Evolutionary conservation across 208 protist genomes (phyloP).

Genomic region (Sergeia podlipaevii): DNA sequence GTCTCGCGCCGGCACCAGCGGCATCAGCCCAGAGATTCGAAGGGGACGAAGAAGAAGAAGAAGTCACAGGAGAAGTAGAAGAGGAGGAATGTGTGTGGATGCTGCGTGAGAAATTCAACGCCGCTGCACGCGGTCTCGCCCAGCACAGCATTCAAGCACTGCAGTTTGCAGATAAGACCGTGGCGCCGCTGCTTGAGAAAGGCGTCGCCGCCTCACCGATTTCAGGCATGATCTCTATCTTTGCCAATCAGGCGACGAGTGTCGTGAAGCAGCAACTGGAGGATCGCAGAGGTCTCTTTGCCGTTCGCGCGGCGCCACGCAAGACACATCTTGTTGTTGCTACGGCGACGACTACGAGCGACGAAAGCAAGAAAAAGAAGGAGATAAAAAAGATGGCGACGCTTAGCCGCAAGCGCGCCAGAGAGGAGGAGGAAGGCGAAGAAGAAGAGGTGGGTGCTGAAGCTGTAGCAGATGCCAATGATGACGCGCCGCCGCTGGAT

Average conservation of each 20-base stretch:
- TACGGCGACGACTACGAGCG: not conserved
- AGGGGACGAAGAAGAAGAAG: not conserved
- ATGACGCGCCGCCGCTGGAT: slow-evolving; percentile 18
- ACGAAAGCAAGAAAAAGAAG: slow-evolving; percentile 10
- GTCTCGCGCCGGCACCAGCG: not conserved
- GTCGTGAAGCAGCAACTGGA: slow-evolving; percentile 78
- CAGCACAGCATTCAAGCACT: slow-evolving; percentile 9
- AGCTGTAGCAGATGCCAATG: too few species aligned
- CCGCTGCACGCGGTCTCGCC: not conserved
- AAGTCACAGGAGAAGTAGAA: not conserved
- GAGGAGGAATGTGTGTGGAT: slow-evolving; percentile 21
- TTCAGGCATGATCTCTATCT: slow-evolving; percentile 52
- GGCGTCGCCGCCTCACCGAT: slow-evolving; percentile 32
- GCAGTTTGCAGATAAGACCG: slow-evolving; percentile 21
- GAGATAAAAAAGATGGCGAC: not conserved
- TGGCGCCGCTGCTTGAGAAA: slow-evolving; percentile 47
- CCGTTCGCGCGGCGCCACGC: not conserved
- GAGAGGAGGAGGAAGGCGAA: slow-evolving; percentile 6
- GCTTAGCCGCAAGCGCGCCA: not conserved
- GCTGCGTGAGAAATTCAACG: slow-evolving; percentile 18
- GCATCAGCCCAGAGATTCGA: slow-evolving; percentile 1
- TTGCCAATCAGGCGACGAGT: slow-evolving; percentile 41
- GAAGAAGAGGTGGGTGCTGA: not conserved
- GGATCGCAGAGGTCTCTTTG: slow-evolving; percentile 37
- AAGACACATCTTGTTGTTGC: not conserved